These are phyloP conservation scores for Hypoxylon sp. DNA, from an alignment of 2,329 filamentous ascomycete genomes.

Conservation along the genomic window DNA sequence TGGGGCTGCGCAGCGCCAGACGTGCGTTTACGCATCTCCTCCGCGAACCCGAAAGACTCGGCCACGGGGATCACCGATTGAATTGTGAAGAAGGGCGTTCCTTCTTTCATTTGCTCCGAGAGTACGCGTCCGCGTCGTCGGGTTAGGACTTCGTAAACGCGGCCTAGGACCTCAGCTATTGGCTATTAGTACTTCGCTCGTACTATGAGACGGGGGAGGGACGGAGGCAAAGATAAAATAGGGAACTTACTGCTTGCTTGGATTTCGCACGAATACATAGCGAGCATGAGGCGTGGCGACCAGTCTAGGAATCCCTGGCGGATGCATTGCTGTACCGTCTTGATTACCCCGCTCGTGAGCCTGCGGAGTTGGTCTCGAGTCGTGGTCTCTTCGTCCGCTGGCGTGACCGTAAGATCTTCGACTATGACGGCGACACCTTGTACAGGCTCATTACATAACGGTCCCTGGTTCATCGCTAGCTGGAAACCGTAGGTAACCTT, in stretches of 20 bases:
- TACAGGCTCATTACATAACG: constrained; percentile 91
- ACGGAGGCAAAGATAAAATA: background rate
- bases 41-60: constrained; percentile 94
- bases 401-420: constrained; percentile 79
- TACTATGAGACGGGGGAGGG: background rate
- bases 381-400: constrained; percentile 67
- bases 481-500: constrained; percentile 97
- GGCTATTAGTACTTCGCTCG: constrained; percentile 37
- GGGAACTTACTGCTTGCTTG: constrained; percentile 83
- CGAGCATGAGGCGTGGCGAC: constrained; percentile 93
- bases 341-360: constrained; percentile 93
- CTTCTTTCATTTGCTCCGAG: constrained; percentile 92
- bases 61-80: constrained; percentile 89
- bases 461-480: constrained; percentile 88
- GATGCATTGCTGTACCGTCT: constrained; percentile 87
- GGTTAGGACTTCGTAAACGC: constrained; percentile 98
- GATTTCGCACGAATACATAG: constrained; percentile 98
- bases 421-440: constrained; percentile 94
- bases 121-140: constrained; percentile 90
- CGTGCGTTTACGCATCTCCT: constrained; percentile 96
- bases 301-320: constrained; percentile 92
- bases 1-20: constrained; percentile 93
- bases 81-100: constrained; percentile 97
- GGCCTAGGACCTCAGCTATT: constrained; percentile 88
- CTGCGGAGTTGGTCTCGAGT: constrained; percentile 79